Evolutionary conservation across 768 basidiomycete genomes (phyloP).

Genomic region (Lactarius pseudohatsudake): DNA sequence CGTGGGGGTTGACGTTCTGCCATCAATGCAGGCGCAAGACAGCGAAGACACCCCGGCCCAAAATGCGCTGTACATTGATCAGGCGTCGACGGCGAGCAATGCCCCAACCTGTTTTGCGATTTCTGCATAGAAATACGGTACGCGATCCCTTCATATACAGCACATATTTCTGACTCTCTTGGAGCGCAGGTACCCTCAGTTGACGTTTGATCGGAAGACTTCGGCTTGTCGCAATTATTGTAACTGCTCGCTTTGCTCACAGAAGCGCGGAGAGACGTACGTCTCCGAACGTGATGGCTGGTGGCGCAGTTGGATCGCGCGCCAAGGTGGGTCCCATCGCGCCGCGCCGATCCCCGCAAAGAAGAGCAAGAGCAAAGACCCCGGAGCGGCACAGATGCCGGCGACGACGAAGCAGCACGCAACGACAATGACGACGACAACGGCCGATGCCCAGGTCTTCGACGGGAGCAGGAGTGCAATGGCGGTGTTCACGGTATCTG

Average conservation of each 20-base stretch:
- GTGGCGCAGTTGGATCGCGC: constrained; percentile 16
- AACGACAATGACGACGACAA: neutral
- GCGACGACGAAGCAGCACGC: neutral
- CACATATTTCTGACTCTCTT: neutral
- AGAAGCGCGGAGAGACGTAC: constrained; percentile 48
- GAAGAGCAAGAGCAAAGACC: neutral
- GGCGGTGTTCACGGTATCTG: neutral
- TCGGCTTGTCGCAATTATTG: constrained; percentile 46
- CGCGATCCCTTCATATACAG: neutral
- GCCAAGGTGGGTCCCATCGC: neutral
- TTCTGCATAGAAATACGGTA: constrained; percentile 27
- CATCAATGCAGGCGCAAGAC: constrained; percentile 25
- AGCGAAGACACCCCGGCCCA: neutral
- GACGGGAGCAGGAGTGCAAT: neutral
- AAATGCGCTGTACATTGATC: constrained; percentile 21
- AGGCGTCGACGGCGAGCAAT: neutral
- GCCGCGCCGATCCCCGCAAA: neutral
- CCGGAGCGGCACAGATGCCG: neutral
- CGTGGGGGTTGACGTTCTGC: constrained; percentile 1
- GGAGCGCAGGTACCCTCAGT: constrained; percentile 42
- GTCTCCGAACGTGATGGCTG: constrained; percentile 36
- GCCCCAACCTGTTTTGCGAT: constrained; percentile 22
- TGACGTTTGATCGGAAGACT: constrained; percentile 38
- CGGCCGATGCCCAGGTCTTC: neutral
- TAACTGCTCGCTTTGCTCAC: constrained; percentile 47